A percentile compares a stretch with the other conserved stretches of the same genome.
Evolutionary conservation across 2,329 filamentous ascomycete species (phyloP).

Genomic region (Colletotrichum tanaceti): DNA sequence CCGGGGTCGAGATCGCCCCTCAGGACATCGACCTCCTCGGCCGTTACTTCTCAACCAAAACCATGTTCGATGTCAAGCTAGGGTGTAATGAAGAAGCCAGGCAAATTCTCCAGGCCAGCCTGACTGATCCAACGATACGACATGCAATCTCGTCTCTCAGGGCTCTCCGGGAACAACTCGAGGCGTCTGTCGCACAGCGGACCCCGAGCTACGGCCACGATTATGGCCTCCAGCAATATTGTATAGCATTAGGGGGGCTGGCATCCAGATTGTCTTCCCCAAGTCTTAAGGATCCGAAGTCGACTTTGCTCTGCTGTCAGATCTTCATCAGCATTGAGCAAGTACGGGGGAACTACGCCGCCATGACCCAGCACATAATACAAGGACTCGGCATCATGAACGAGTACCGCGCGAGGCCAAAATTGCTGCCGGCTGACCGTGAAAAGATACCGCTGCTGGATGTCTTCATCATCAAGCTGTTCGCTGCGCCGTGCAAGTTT

Average conservation of each 20-base stretch:
- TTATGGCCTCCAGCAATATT: slow-evolving; percentile 57
- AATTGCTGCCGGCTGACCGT: slow-evolving; percentile 49
- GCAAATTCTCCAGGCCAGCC: slow-evolving; percentile 53
- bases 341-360: slow-evolving; percentile 52
- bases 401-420: slow-evolving; percentile 54
- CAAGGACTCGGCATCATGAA: slow-evolving; percentile 58
- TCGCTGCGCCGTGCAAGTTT: slow-evolving; percentile 56
- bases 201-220: slow-evolving; percentile 21
- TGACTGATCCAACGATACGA: slow-evolving; percentile 51
- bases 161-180: slow-evolving; percentile 54
- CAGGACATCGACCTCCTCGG: slow-evolving; percentile 51
- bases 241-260: slow-evolving; percentile 54
- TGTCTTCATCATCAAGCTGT: slow-evolving; percentile 56
- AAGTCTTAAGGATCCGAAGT: slow-evolving; percentile 48
- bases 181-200: slow-evolving; percentile 48
- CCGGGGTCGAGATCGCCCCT: slow-evolving; percentile 42
- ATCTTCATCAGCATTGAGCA: slow-evolving; percentile 61
- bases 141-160: slow-evolving; percentile 56
- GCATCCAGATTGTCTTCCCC: slow-evolving; percentile 53
- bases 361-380: slow-evolving; percentile 57
- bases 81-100: slow-evolving; percentile 54
- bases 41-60: slow-evolving; percentile 56
- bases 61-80: slow-evolving; percentile 53
- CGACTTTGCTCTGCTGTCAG: slow-evolving; percentile 59
- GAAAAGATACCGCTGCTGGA: slow-evolving; percentile 53